phyloP scores from a whole-genome alignment of 164 flowering plant genomes.

The Vitis riparia region DNA sequence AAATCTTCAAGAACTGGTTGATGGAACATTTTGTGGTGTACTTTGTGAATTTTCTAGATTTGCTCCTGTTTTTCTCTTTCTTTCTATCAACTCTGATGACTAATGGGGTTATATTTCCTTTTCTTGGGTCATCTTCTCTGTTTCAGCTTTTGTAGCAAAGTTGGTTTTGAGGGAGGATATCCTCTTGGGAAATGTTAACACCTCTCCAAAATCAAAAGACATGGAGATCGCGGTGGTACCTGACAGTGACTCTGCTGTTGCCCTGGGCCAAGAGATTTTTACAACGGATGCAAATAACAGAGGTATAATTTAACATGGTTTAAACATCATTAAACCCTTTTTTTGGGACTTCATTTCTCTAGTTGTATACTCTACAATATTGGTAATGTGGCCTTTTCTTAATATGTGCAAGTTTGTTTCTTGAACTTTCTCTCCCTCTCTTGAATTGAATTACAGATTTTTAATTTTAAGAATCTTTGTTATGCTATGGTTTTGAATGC shows the following conservation, averaged over 20 bases:
- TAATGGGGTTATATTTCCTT: background rate
- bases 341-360: no score
- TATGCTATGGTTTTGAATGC: background rate
- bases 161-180: conserved; percentile 32
- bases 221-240: conserved; percentile 12
- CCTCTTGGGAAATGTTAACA: conserved; percentile 26
- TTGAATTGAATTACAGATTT: background rate
- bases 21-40: no score
- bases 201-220: conserved; percentile 27
- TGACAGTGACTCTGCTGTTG: conserved; percentile 16
- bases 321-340: background rate
- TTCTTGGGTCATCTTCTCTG: conserved; percentile 2
- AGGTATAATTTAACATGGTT: conserved; percentile 30
- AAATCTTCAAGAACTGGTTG: no score
- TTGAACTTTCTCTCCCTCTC: background rate
- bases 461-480: background rate
- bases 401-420: background rate
- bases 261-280: conserved; percentile 19
- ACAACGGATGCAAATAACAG: conserved; percentile 21
- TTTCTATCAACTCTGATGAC: background rate
- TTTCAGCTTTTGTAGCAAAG: conserved; percentile 51
- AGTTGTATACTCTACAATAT: no score
- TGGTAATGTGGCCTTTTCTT: background rate
- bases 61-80: background rate
- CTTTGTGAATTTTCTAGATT: background rate